Base-by-base conservation (phyloP, 805 yeast genomes). In the Danielia reshetovae region DNA sequence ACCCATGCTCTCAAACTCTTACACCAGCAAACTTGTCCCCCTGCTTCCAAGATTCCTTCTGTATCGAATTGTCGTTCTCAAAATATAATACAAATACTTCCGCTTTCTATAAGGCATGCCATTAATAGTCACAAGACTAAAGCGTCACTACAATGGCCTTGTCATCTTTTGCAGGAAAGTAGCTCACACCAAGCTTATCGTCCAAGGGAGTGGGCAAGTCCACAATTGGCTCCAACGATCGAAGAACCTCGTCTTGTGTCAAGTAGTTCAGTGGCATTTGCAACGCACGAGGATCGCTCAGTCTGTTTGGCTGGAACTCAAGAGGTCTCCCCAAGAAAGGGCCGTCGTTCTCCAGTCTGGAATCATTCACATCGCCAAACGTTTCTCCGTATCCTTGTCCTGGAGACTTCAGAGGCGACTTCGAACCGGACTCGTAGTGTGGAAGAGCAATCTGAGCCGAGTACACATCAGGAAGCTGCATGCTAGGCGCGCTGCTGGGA, bases 141-240 rank as follows among this genome's bases (percentile, higher is more conserved):
- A n/a, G n/a, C n/a, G n/a, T n/a, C n/a, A n/a, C n/a, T n/a, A n/a
- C n/a, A n/a, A n/a, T n/a, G n/a, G n/a, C n/a, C n/a, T n/a, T n/a
- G n/a, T n/a, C n/a, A n/a, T n/a, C n/a, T 22, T 40, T 19, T 7
- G 9, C 22, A 7, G 22, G 9, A 19, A 19, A 19, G 9, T 19
- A 19, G 22, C 9, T 7, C 22, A 19, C 22, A 19, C 22, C 22
- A 7, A 9, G 42, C 15, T 30, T 28, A 16, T 56, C 58, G 21
- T 51, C 57, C 8, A 45, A 27, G 12, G 61, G 61, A 8, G 58
- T 52, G 23, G 59, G 58, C 45, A 49, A 37, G 30, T 56, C 59
- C 18, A 36, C 36, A 15, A 54, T 54, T 9, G 58, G 54, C 18
- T 49, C 51, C 30, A 51, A 43, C 7, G 47, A 27, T 13, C 45